Percentiles rank a stretch among this genome's conserved stretches.
phyloP scores from a whole-genome alignment of 202 grass and related monocot genomes.

The Hordeum pubiflorum region DNA sequence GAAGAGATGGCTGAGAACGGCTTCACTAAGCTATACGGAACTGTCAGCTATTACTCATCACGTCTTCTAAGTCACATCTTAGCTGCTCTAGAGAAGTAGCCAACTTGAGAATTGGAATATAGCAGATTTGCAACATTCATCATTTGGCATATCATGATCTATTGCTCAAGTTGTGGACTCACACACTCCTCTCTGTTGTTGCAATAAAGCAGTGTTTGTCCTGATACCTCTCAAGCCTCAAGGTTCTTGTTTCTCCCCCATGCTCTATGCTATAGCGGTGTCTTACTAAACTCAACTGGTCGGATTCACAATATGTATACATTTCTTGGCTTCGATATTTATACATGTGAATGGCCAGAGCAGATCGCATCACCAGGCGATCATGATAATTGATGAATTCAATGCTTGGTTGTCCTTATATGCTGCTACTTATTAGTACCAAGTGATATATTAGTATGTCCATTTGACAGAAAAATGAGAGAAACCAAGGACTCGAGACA shows the following conservation, averaged over 20 bases:
- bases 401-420: not conserved
- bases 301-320: not conserved
- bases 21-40: too few relatives aligned
- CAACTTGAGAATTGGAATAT: too few relatives aligned
- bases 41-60: too few relatives aligned
- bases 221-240: not conserved
- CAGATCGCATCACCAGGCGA: not conserved
- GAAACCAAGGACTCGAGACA: too few relatives aligned
- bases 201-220: not conserved
- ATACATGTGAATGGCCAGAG: not conserved
- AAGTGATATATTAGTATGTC: not conserved
- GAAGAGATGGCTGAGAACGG: too few relatives aligned
- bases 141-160: too few relatives aligned
- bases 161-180: too few relatives aligned
- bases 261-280: not conserved
- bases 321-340: not conserved
- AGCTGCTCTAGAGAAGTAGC: too few relatives aligned
- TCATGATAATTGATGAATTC: not conserved
- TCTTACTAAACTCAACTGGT: not conserved
- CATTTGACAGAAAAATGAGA: too few relatives aligned
- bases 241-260: too few relatives aligned
- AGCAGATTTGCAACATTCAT: too few relatives aligned
- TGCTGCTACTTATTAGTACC: not conserved
- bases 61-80: too few relatives aligned
- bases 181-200: not conserved